phyloP scores from a whole-genome alignment of 2,329 filamentous ascomycete species.

The Cercospora zeae-maydis region DNA sequence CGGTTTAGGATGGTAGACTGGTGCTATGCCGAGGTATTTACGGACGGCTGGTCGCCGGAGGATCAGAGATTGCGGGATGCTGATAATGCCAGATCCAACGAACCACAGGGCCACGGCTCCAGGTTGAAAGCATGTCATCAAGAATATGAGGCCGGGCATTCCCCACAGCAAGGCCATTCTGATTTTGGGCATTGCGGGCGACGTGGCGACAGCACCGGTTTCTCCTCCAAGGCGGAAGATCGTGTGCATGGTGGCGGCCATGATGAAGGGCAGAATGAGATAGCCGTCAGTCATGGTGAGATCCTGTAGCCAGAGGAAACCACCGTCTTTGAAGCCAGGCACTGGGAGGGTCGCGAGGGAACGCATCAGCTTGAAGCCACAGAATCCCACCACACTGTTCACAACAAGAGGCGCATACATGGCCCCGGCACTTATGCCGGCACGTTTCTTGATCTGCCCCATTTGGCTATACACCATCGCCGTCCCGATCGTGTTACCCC shows the following conservation, averaged over 20 bases:
- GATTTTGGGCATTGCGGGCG: slow-evolving; percentile 36
- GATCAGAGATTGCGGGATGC: slow-evolving; percentile 39
- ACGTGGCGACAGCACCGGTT: slow-evolving; percentile 38
- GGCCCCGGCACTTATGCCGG: slow-evolving; percentile 54
- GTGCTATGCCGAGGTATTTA: slow-evolving; percentile 38
- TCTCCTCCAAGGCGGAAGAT: slow-evolving; percentile 49
- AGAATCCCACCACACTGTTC: slow-evolving; percentile 70
- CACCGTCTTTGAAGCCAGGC: slow-evolving; percentile 68
- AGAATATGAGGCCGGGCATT: slow-evolving; percentile 53
- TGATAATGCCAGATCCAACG: slow-evolving; percentile 43
- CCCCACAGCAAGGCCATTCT: slow-evolving; percentile 44
- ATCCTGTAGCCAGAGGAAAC: slow-evolving; percentile 74
- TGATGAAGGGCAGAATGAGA: slow-evolving; percentile 63
- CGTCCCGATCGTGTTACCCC: slow-evolving; percentile 48
- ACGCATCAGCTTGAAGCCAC: slow-evolving; percentile 72
- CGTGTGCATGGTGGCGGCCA: slow-evolving; percentile 35
- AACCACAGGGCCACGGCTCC: slow-evolving; percentile 63
- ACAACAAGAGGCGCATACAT: slow-evolving; percentile 55
- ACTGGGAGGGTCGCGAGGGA: slow-evolving; percentile 76
- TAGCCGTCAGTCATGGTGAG: slow-evolving; percentile 73
- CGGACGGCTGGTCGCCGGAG: slow-evolving; percentile 40
- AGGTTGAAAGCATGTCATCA: slow-evolving; percentile 55
- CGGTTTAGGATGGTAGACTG: slow-evolving; percentile 31
- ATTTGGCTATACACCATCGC: slow-evolving; percentile 51
- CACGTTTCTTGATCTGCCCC: slow-evolving; percentile 48